Percentiles rank a stretch among this genome's conserved stretches.
phyloP scores from a whole-genome alignment of 805 yeast genomes.

The Kodamaea neixiangensis region DNA sequence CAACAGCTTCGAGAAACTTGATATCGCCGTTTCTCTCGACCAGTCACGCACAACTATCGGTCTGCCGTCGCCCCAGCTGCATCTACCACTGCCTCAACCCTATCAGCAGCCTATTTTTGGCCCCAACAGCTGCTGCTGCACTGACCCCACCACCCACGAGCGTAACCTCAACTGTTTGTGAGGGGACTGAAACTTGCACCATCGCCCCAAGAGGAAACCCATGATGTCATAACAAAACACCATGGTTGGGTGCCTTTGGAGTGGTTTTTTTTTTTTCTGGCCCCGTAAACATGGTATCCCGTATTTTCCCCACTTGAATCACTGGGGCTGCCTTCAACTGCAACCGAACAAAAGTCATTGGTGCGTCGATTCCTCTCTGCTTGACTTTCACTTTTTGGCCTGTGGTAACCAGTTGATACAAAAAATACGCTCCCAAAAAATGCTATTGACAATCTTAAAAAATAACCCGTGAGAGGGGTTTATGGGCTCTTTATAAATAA shows the following conservation, averaged over 20 bases:
- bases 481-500: neutral
- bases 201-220: neutral
- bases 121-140: neutral
- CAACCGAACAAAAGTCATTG: neutral
- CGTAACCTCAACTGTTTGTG: neutral
- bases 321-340: neutral
- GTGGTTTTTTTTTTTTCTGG: neutral
- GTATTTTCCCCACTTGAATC: constrained; percentile 7
- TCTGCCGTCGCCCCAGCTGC: neutral
- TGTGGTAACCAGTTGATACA: constrained; percentile 7
- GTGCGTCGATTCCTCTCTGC: constrained; percentile 3
- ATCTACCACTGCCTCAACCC: neutral
- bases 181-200: neutral
- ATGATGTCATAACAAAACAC: neutral
- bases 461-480: constrained; percentile 1
- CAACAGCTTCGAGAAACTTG: neutral
- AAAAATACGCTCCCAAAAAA: neutral
- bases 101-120: neutral
- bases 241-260: neutral
- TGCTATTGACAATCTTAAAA: neutral
- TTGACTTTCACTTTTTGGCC: constrained; percentile 3
- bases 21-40: neutral
- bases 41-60: neutral
- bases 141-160: neutral
- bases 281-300: constrained; percentile 3